Evolutionary conservation across 1,284 basidiomycete genomes (phyloP), one percentile per base, ranked within the genome.

Genomic region (Erythrobasidium hasegawianum): DNA sequence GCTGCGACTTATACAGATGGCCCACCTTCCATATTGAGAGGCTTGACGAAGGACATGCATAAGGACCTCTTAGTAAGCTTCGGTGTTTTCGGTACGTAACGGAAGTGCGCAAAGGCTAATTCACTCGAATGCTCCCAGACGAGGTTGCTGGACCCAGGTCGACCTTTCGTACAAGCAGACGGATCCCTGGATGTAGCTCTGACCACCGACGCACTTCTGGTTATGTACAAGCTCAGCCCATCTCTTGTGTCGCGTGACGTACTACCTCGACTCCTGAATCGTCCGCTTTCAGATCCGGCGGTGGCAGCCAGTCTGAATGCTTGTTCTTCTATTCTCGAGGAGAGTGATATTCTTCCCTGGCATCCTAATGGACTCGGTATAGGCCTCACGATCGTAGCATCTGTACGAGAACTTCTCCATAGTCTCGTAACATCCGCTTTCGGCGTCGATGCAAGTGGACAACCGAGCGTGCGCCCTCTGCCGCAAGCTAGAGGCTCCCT

Each of bases 391-490:
- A 29, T 53, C 50, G 16, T 39, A 14, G 2, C 47, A 11, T 55
- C 56, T 7, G 22, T 65, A 5, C 43, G 41, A 5, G 18, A n/a
- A 20, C 29, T 65, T 16, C 43, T 65, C 13, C 62, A 65, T 52
- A 41, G 53, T 43, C 33, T 56, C 24, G 45, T 65, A 1, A 49
- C 56, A 20, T 65, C 62, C 5, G 57, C 62, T 52, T 65, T 65
- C 29, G 47, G 47, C 24, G 45, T 49, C 14, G 33, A 27, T 24
- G 10, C n/a, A n/a, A 10, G 22, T 20, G 62, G 62, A 2, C 43
- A 27, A 14, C 24, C 27, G 1, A 50, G 24, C 11, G 18, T 65
- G 5, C 14, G 7, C 7, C 43, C 41, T 11, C 14, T n/a, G 14
- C 22, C 39, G n/a, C 24, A 40, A 13, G 22, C 55, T 7, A 33